These are phyloP conservation scores for Stemphylium vesicarium DNA, from an alignment of 2,329 filamentous ascomycete species.

Conservation along the genomic window DNA sequence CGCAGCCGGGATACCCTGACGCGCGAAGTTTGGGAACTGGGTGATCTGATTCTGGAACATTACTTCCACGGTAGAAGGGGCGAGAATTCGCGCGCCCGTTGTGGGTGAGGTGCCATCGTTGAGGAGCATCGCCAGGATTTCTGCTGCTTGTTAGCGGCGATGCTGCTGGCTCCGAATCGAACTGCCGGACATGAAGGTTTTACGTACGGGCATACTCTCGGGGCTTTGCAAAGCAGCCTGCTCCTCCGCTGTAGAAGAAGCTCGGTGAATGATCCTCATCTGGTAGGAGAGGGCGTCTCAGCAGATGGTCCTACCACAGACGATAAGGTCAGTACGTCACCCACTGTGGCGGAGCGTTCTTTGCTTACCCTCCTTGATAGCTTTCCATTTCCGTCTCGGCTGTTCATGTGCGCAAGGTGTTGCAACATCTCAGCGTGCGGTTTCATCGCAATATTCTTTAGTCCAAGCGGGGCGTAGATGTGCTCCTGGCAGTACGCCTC, in stretches of 20 bases:
- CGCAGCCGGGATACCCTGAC: neutral
- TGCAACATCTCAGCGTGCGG: neutral
- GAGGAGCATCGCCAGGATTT: neutral
- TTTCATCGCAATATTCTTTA: neutral
- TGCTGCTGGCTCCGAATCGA: neutral
- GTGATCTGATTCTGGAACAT: constrained; percentile 4
- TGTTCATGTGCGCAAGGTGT: neutral
- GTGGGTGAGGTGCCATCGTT: neutral
- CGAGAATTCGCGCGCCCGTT: neutral
- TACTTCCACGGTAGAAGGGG: neutral
- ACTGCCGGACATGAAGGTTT: neutral
- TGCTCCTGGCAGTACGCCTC: neutral
- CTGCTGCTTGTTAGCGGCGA: neutral
- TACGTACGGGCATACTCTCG: neutral
- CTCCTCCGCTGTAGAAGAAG: neutral
- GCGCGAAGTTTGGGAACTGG: neutral
- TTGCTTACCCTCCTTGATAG: neutral
- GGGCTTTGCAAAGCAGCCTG: neutral
- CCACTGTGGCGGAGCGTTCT: neutral
- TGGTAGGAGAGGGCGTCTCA: neutral
- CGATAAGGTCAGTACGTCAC: neutral
- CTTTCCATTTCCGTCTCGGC: neutral
- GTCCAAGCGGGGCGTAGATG: neutral
- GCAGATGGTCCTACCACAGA: neutral
- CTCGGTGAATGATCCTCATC: neutral